Evolutionary conservation across 78 protist genomes (phyloP).

Genomic region (Diacronema lutheri): DNA sequence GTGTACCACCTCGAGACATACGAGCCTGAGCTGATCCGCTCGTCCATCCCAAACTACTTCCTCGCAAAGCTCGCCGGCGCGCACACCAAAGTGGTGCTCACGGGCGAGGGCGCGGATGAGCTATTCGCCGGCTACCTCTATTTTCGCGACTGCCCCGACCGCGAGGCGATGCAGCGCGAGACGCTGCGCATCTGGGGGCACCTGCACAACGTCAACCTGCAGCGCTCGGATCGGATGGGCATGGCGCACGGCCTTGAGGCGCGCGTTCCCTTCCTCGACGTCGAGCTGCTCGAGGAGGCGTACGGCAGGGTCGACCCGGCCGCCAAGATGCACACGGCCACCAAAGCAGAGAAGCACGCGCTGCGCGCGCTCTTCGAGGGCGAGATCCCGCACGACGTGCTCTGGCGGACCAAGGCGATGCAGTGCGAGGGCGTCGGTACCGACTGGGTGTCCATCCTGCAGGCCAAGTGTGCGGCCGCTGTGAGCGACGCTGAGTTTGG

Average conservation of each 20-base stretch:
- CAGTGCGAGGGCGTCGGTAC: constrained; percentile 39
- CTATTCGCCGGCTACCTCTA: constrained; percentile 15
- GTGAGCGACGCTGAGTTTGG: constrained; percentile 20
- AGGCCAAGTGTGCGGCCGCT: background rate
- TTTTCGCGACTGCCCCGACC: background rate
- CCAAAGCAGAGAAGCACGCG: background rate
- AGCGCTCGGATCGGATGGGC: constrained; percentile 33
- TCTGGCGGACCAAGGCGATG: constrained; percentile 41
- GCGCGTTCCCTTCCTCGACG: constrained; percentile 29
- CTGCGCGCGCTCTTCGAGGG: background rate
- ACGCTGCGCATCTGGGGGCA: background rate
- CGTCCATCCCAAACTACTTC: constrained; percentile 34
- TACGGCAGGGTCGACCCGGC: background rate
- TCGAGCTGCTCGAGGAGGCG: constrained; percentile 11
- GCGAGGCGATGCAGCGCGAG: constrained; percentile 26
- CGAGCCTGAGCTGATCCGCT: constrained; percentile 38
- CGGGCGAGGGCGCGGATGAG: constrained; percentile 51
- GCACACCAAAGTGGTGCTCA: constrained; percentile 40
- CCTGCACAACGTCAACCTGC: constrained; percentile 9
- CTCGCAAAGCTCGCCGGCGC: constrained; percentile 11
- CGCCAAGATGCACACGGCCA: background rate
- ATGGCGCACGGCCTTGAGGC: constrained; percentile 45
- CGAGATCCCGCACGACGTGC: background rate
- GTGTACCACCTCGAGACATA: constrained; percentile 44
- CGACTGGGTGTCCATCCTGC: constrained; percentile 33